Percentiles rank a stretch among this genome's conserved stretches.
Evolutionary conservation across 768 basidiomycete species (phyloP).

Genomic region (Grammothele lineata): DNA sequence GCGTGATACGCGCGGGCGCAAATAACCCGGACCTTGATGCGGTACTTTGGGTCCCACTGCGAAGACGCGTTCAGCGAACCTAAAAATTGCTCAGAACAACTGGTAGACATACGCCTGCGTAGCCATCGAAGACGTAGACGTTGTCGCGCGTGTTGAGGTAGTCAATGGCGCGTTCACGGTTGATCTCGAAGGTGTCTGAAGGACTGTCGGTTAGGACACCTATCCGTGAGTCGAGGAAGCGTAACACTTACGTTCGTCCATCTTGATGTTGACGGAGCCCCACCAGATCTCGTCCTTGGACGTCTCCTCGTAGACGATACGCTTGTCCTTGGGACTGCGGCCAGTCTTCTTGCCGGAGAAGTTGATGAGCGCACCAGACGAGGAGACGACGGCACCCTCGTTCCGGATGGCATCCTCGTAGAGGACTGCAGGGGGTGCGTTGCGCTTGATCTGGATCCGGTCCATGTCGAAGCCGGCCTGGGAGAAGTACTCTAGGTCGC

Average conservation of each 20-base stretch:
- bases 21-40: slow-evolving; percentile 99
- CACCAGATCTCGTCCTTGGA: slow-evolving; percentile 98
- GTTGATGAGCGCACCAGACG: slow-evolving; percentile 96
- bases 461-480: slow-evolving; percentile 99
- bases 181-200: slow-evolving; percentile 95
- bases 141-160: slow-evolving; percentile 98
- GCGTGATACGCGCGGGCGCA: slow-evolving; percentile 98
- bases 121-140: slow-evolving; percentile 97
- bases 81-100: too few species aligned
- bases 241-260: slow-evolving; percentile 78
- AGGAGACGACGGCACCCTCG: slow-evolving; percentile 97
- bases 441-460: slow-evolving; percentile 92
- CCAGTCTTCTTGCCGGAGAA: slow-evolving; percentile 99
- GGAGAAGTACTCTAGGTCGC: slow-evolving; percentile 95
- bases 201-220: background rate
- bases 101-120: slow-evolving; percentile 78
- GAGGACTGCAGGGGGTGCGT: slow-evolving; percentile 82
- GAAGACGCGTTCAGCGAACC: background rate
- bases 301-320: slow-evolving; percentile 96
- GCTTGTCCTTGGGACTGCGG: slow-evolving; percentile 97
- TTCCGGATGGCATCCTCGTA: slow-evolving; percentile 99
- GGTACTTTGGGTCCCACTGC: slow-evolving; percentile 97
- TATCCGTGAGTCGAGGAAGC: background rate
- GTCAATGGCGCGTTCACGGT: slow-evolving; percentile 98
- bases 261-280: slow-evolving; percentile 99